These are phyloP conservation scores for Pseudogymnoascus sp. DNA, from an alignment of 2,329 filamentous ascomycete genomes.

Conservation along the genomic window DNA sequence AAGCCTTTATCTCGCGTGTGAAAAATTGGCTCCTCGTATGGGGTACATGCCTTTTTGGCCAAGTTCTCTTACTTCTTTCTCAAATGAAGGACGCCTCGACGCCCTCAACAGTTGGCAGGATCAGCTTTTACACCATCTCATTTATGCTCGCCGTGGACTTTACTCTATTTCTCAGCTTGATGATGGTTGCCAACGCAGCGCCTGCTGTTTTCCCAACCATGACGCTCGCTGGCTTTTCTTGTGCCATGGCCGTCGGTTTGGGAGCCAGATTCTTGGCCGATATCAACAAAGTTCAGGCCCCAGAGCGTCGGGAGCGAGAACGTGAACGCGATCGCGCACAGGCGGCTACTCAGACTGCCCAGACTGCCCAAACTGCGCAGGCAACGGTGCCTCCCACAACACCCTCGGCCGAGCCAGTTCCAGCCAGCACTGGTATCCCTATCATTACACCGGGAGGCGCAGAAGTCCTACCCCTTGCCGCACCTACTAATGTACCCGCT, in stretches of 20 bases:
- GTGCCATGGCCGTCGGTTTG: conserved; percentile 50
- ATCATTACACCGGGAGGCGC: conserved; percentile 23
- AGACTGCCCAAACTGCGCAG: conserved; percentile 22
- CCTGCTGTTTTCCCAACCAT: conserved; percentile 50
- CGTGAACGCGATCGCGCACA: conserved; percentile 16
- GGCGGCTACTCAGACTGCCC: conserved; percentile 21
- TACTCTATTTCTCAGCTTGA: conserved; percentile 43
- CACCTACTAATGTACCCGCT: conserved; percentile 3
- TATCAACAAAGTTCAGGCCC: conserved; percentile 54
- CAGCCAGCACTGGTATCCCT: conserved; percentile 19
- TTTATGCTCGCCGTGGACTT: conserved; percentile 58
- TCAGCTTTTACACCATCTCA: conserved; percentile 55
- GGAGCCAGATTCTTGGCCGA: conserved; percentile 51
- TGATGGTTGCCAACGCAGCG: conserved; percentile 47
- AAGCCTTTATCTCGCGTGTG: conserved; percentile 48
- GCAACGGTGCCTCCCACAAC: conserved; percentile 19
- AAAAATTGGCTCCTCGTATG: conserved; percentile 53
- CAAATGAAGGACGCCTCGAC: conserved; percentile 61
- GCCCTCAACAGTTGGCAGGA: conserved; percentile 57
- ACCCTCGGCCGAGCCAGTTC: neutral
- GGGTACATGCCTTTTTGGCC: conserved; percentile 49
- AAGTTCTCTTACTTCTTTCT: conserved; percentile 52
- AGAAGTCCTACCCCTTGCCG: conserved; percentile 14
- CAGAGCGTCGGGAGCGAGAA: conserved; percentile 38
- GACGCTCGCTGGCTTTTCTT: conserved; percentile 43